Base-by-base conservation (phyloP, 73 alveolate species). In the Paramecium sexaurelia region DNA sequence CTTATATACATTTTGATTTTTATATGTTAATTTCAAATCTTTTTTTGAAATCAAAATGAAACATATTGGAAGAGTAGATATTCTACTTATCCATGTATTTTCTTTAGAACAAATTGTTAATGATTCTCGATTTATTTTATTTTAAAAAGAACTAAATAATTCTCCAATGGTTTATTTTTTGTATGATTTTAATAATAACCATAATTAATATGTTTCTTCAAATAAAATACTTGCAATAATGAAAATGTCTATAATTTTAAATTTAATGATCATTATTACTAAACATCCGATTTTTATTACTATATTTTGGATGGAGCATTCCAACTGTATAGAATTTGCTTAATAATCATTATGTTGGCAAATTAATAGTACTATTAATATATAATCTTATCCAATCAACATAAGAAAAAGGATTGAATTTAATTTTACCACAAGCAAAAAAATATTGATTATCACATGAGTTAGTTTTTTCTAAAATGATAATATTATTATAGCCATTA, bases 51-150 rank as follows among this genome's bases (percentile, higher is more conserved):
- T 29, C 43, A 61, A 22, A 26, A 61, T 61, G 39, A 61, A 29
- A 29, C 83, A 26, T 29, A 61, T 61, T 0, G 83, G 83, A 13
- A 61, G 43, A 29, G 83, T 22, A 10, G 39, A 61, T 32, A 61
- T 61, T 13, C 43, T 61, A 61, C 83, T 61, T 7, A 61, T 61
- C 83, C 83, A 61, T 11, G 83, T 61, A 11, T 32, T 61, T n/a
- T 61, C 83, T 61, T 32, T 61, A 22, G 43, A 13, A 61, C 7
- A 61, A 1, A 61, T 29, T 32, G 83, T 29, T 26, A 29, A 61
- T 0, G 39, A 9, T 61, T 61, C 83, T 61, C 47, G 19, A 17
- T 51, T 51, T 17, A 3, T 61, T 61, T 26, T 26, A 61, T 26
- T 61, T 32, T 61, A 29, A 61, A 32, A 61, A 32, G 39, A 29